Evolutionary conservation across 768 basidiomycete genomes (phyloP), one percentile per base, ranked within the genome.

Genomic region (Suillus placidus): DNA sequence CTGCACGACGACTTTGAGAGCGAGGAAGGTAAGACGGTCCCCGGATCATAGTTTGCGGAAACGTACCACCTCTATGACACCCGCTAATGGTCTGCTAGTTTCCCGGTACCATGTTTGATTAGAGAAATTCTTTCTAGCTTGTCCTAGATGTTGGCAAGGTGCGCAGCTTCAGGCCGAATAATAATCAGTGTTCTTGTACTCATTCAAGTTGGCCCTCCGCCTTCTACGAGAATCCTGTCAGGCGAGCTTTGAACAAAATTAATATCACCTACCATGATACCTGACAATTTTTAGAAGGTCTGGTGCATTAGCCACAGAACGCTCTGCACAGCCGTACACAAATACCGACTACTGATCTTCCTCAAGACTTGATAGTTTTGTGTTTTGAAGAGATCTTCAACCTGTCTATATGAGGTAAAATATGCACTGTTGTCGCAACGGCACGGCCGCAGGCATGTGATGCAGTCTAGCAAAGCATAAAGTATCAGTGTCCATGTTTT

Each of bases 1-100:
- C 79, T 80, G 13, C 74, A 76, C 38, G 81, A 81, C 3, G 64
- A 78, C 62, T 47, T 76, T 67, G n/a, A 60, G 20, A 32, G 79
- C 79, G 1, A 77, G 72, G 52, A 69, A 70, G 14, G 74, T 74
- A 35, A 70, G 80, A 18, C 63, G n/a, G n/a, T n/a, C n/a, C n/a
- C n/a, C n/a, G n/a, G n/a, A n/a, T n/a, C n/a, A n/a, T n/a, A n/a
- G n/a, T n/a, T n/a, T n/a, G 78, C 67, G 66, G 66, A 40, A 72
- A 79, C 55, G 69, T 64, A 20, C 18, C 56, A 38, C 18, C 18
- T 40, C 13, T 35, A 56, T 68, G 45, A 26, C 23, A 37, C 52
- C 58, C 18, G 32, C 16, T 38, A 10, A 37, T 18, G 6, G 26
- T 6, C 8, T 14, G 40, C n/a, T 45, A 77, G 78, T 78, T 75